Conservation (phyloP, 2,329 filamentous ascomycete species). For the Catunica adiposa region DNA sequence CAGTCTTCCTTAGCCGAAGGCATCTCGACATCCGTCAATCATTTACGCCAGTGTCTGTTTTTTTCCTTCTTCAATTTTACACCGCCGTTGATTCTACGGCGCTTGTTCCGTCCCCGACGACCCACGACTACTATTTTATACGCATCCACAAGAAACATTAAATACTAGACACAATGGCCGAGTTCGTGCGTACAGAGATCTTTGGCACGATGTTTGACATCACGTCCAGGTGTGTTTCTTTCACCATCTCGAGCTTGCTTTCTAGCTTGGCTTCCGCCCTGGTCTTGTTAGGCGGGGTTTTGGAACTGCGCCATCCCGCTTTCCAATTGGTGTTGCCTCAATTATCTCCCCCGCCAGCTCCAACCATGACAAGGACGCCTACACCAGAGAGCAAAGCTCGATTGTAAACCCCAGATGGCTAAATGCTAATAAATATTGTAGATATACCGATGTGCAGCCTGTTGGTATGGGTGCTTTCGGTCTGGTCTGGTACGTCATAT, state of each 20-base stretch:
- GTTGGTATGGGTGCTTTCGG: slow-evolving; percentile 99
- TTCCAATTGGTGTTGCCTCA: background rate
- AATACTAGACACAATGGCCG: slow-evolving; percentile 57
- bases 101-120: background rate
- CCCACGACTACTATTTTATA: slow-evolving; percentile 8
- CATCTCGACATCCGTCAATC: no score
- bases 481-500: slow-evolving; percentile 71
- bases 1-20: no score
- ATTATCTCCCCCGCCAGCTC: background rate
- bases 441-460: slow-evolving; percentile 94
- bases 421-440: slow-evolving; percentile 23
- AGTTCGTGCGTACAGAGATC: slow-evolving; percentile 98
- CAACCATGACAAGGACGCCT: background rate
- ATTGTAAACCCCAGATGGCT: background rate
- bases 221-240: slow-evolving; percentile 62
- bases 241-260: no score
- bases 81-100: background rate
- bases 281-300: no score
- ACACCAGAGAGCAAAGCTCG: background rate
- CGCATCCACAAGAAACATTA: slow-evolving; percentile 10
- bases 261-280: background rate
- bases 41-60: no score
- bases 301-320: background rate
- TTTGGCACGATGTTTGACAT: slow-evolving; percentile 99
- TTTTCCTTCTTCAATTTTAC: background rate